Evolutionary conservation across 78 protist species (phyloP), one percentile per base, ranked within the genome.

Genomic region (Emiliania huxleyi): DNA sequence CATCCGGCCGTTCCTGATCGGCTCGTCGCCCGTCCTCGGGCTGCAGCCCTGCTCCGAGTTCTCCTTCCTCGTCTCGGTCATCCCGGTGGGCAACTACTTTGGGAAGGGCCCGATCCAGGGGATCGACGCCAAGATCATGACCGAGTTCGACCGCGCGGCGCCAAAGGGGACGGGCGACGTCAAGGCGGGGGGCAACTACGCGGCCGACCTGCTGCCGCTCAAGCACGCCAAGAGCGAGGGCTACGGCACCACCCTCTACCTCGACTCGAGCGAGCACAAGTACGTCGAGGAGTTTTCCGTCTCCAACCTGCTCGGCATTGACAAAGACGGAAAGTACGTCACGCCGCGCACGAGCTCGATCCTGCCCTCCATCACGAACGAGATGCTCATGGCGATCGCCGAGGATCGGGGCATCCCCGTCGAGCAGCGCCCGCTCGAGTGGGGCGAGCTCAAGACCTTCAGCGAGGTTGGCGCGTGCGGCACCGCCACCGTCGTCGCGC

Each of bases 121-220:
- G 44, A 71, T 90, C 38, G 29, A 44, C 25, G 92, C 69, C 26
- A 62, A 62, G n/a, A n/a, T 90, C 33, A 43, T 90, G 33, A 33
- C 0, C 22, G 83, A 90, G 6, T 38, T 15, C 37, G 92, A 90
- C 77, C 92, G 92, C 44, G 43, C 92, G 33, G 92, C 92, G 56
- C 92, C 92, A 43, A 6, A 0, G 23, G 92, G 92, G 25, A 71
- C 56, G 5, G 92, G 92, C 23, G 38, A 22, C 49, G 92, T 90
- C 33, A 90, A 90, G 92, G 83, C 38, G 33, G 75, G 81, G 29
- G 92, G 92, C 8, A 90, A 90, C 43, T 90, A 90, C 25, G 92
- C 77, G 12, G 84, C 92, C 29, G 92, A 90, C 85, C 25, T 90
- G 45, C 83, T 90, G 56, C 92, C 92, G 29, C 5, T 18, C 43